A percentile compares a stretch with the other conserved stretches of the same genome.
These are phyloP conservation scores for Catenaria anguillulae DNA, from an alignment of 371 early-diverging fungal genomes.

Conservation along the genomic window DNA sequence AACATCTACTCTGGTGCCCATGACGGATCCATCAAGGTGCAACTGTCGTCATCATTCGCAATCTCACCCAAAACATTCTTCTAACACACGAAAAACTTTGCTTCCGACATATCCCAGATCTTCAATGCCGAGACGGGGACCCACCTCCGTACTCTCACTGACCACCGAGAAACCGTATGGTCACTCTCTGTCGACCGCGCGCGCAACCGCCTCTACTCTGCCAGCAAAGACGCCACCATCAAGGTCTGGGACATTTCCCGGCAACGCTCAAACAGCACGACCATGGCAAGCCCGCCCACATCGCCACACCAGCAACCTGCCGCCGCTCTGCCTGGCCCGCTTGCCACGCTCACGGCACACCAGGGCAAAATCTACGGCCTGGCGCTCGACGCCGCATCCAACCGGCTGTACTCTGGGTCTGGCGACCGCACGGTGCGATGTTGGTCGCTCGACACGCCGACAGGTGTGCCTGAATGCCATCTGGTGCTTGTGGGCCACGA, in stretches of 20 bases:
- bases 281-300: too few species aligned
- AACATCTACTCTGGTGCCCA: conserved; percentile 40
- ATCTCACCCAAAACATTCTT: too few species aligned
- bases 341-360: conserved; percentile 23
- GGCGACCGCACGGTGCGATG: conserved; percentile 14
- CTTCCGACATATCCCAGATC: too few species aligned
- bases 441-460: conserved; percentile 17
- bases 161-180: conserved; percentile 50
- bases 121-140: conserved; percentile 32
- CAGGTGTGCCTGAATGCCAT: conserved; percentile 41
- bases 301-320: too few species aligned
- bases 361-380: conserved; percentile 41
- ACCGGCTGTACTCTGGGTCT: conserved; percentile 8
- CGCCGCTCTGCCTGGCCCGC: too few species aligned
- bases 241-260: conserved; percentile 27
- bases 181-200: conserved; percentile 32
- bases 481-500: conserved; percentile 41
- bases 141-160: conserved; percentile 21
- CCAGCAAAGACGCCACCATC: conserved; percentile 40
- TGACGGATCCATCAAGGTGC: conserved; percentile 42
- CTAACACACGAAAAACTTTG: too few species aligned
- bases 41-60: too few species aligned
- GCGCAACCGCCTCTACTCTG: conserved; percentile 33
- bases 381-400: conserved; percentile 15
- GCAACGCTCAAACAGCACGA: background rate